phyloP scores from a whole-genome alignment of 2,329 filamentous ascomycete species.

The Tolypocladium cylindrosporum region DNA sequence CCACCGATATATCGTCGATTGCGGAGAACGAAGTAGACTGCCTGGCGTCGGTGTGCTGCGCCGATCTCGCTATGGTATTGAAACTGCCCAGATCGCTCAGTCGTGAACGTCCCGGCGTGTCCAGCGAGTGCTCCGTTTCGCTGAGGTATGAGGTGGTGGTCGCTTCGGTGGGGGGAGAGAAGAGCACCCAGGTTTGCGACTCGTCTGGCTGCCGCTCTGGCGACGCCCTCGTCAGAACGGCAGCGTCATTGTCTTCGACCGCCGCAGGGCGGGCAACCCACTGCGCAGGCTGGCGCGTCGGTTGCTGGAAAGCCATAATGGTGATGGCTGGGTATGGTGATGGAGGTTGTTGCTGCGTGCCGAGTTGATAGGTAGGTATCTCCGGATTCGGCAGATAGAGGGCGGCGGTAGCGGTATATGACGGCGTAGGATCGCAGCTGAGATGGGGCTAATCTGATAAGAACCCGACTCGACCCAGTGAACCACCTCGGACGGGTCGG shows the following conservation, averaged over 20 bases:
- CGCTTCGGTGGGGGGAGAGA: conserved; percentile 62
- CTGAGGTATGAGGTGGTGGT: conserved; percentile 59
- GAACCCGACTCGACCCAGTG: not conserved
- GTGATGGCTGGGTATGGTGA: not conserved
- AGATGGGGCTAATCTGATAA: conserved; percentile 1
- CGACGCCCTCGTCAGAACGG: conserved; percentile 11
- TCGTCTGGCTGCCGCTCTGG: conserved; percentile 44
- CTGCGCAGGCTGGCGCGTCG: conserved; percentile 41
- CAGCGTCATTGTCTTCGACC: conserved; percentile 24
- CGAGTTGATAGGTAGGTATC: not conserved
- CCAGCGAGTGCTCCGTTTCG: conserved; percentile 54
- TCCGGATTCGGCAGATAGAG: not conserved
- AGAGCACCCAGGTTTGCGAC: conserved; percentile 92
- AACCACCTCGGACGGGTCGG: not conserved
- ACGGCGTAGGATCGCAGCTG: not conserved
- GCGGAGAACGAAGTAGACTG: conserved; percentile 28
- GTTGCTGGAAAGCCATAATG: conserved; percentile 51
- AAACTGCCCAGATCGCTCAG: conserved; percentile 75
- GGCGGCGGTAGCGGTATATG: not conserved
- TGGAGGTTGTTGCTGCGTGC: not conserved
- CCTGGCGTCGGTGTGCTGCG: conserved; percentile 33
- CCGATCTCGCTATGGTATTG: conserved; percentile 56
- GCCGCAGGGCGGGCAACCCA: conserved; percentile 32
- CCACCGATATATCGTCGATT: conserved; percentile 27
- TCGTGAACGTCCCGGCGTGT: conserved; percentile 59